These are phyloP conservation scores for Neonectria faginata DNA, from an alignment of 2,329 filamentous ascomycete genomes.

Conservation along the genomic window DNA sequence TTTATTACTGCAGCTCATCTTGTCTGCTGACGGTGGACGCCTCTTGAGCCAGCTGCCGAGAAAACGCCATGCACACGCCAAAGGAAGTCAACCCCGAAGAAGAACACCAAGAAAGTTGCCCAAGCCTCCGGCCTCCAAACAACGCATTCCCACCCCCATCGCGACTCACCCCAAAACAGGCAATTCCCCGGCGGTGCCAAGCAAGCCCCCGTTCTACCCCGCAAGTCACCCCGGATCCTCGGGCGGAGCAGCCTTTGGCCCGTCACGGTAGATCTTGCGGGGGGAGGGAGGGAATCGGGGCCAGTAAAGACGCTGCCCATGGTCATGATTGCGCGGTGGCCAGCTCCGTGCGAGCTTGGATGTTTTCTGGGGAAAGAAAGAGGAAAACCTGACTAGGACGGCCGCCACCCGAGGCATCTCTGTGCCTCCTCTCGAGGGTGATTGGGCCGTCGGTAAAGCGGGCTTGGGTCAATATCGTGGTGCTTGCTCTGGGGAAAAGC, in stretches of 20 bases:
- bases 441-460: slow-evolving; percentile 36
- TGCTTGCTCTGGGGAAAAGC: slow-evolving; percentile 13
- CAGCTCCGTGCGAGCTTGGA: background rate
- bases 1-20: background rate
- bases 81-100: background rate
- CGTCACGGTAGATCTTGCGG: slow-evolving; percentile 43
- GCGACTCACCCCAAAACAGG: slow-evolving; percentile 41
- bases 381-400: background rate
- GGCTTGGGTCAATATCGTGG: background rate
- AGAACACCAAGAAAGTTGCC: background rate
- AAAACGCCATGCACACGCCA: slow-evolving; percentile 9
- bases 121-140: background rate
- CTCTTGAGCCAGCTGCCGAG: slow-evolving; percentile 15
- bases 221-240: slow-evolving; percentile 40
- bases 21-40: slow-evolving; percentile 2
- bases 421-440: slow-evolving; percentile 10
- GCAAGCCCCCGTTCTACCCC: slow-evolving; percentile 35
- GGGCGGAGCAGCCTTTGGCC: slow-evolving; percentile 20
- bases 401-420: slow-evolving; percentile 45
- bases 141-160: slow-evolving; percentile 32
- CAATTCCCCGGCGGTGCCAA: slow-evolving; percentile 40
- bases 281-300: slow-evolving; percentile 18
- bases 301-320: slow-evolving; percentile 14
- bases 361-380: too few species aligned
- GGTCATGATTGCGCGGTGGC: slow-evolving; percentile 1